Conservation (phyloP, 192 early-diverging fungal species). For the Coemansia aciculifera region DNA sequence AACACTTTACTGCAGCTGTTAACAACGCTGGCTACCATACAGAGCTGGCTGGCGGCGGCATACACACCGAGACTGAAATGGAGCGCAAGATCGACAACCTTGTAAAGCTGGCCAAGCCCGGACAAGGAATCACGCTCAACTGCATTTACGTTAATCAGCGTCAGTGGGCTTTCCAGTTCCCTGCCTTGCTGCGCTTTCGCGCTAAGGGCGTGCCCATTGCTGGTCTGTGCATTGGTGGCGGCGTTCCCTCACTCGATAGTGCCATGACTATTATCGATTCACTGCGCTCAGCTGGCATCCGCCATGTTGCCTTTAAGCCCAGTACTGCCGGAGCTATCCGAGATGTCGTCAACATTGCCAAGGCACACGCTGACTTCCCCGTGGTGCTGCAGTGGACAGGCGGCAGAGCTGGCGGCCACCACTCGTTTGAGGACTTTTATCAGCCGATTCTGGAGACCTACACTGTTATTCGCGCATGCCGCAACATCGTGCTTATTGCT, state of each 20-base stretch:
- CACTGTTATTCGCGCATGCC: constrained; percentile 64
- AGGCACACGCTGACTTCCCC: constrained; percentile 77
- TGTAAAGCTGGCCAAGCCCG: constrained; percentile 67
- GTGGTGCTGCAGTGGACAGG: constrained; percentile 96
- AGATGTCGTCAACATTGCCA: constrained; percentile 80
- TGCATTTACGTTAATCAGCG: constrained; percentile 80
- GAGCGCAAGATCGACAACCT: constrained; percentile 68
- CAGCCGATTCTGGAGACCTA: constrained; percentile 79
- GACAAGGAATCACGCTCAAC: constrained; percentile 90
- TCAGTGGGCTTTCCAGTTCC: constrained; percentile 63
- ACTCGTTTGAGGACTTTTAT: constrained; percentile 96
- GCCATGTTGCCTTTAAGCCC: constrained; percentile 83
- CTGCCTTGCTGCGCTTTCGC: constrained; percentile 76
- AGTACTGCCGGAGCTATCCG: constrained; percentile 77
- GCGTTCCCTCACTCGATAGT: constrained; percentile 82
- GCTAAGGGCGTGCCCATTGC: constrained; percentile 84
- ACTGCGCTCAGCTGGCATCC: constrained; percentile 74
- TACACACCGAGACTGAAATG: constrained; percentile 65
- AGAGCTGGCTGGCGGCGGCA: constrained; percentile 92
- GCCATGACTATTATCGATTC: constrained; percentile 77
- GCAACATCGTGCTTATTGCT: constrained; percentile 83
- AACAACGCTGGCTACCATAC: constrained; percentile 90
- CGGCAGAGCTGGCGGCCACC: constrained; percentile 93
- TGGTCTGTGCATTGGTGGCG: constrained; percentile 89
- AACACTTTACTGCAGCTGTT: constrained; percentile 77